Evolutionary conservation across 2,329 filamentous ascomycete species (phyloP), one percentile per base, ranked within the genome.

Genomic region (Aspergillus japonicus): DNA sequence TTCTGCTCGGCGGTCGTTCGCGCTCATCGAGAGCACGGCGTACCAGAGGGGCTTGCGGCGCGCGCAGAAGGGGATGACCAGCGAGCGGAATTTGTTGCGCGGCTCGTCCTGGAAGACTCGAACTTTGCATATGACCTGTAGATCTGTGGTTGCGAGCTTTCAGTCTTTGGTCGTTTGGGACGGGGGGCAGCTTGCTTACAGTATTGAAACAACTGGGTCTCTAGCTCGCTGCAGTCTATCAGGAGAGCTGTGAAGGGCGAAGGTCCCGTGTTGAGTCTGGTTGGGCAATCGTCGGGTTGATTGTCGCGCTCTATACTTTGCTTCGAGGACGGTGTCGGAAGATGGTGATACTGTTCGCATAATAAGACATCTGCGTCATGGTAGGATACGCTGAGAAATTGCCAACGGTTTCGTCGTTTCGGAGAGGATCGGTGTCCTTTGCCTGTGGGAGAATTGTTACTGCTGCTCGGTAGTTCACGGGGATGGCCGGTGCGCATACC

Each of bases 21-120:
- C 52, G 39, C 52, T 54, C 21, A 54, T 29, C 11, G 52, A 54
- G 11, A 54, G 52, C 29, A 54, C 52, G 11, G 52, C 52, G 24
- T 54, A 54, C n/a, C 44, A 31, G n/a, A 54, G 47, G 5, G 52
- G 52, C 31, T 44, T 54, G n/a, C 39, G 35, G 26, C 52, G 39
- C 21, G 39, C n/a, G 39, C 52, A 54, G 24, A 54, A 54, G 2
- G 52, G 52, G 23, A 54, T 29, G 39, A 54, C 52, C 2, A 54
- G 52, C 19, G 52, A 54, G 12, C 52, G 52, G 19, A 54, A 54
- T 31, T 47, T 54, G 16, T 54, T 54, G 21, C 24, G n/a, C 16
- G 35, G 24, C 12, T 54, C 52, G 21, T 54, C 52, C 6, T 44
- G 52, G 12, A 54, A 54, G 14, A 54, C 52, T 14, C 52, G 44